phyloP scores from a whole-genome alignment of 371 early-diverging fungal species.

The Mortierella sp. region DNA sequence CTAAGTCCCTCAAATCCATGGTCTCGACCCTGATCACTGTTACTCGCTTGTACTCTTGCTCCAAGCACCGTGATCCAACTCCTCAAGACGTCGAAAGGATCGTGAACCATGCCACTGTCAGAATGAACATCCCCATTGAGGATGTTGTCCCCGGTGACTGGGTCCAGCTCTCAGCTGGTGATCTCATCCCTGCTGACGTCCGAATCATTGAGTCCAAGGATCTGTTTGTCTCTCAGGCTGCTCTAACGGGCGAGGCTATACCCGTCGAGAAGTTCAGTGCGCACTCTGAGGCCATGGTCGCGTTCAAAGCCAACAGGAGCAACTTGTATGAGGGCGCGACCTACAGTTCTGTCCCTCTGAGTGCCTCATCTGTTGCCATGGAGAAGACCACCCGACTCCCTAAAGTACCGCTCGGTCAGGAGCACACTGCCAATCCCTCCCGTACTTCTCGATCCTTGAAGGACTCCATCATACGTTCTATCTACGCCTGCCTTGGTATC shows the following conservation, averaged over 20 bases:
- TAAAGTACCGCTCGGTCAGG: not conserved
- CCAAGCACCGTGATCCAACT: slow-evolving; percentile 41
- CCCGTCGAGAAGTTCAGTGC: slow-evolving; percentile 56
- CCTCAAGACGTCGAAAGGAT: slow-evolving; percentile 37
- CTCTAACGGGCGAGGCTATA: slow-evolving; percentile 58
- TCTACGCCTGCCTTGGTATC: slow-evolving; percentile 37
- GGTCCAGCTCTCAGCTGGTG: slow-evolving; percentile 54
- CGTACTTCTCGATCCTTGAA: slow-evolving; percentile 7
- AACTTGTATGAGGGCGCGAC: slow-evolving; percentile 20
- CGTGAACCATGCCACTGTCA: slow-evolving; percentile 24
- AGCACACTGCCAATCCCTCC: not conserved
- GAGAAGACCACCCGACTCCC: not conserved
- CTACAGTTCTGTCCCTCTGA: slow-evolving; percentile 2
- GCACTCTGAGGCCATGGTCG: slow-evolving; percentile 26
- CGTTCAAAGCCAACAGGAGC: slow-evolving; percentile 1
- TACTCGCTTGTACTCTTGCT: slow-evolving; percentile 45
- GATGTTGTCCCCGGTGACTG: slow-evolving; percentile 59
- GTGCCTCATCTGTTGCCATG: slow-evolving; percentile 6
- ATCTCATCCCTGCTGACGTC: slow-evolving; percentile 55
- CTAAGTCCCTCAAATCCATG: slow-evolving; percentile 49
- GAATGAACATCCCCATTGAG: slow-evolving; percentile 42
- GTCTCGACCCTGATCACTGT: slow-evolving; percentile 52
- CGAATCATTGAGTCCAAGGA: slow-evolving; percentile 55
- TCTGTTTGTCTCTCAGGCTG: slow-evolving; percentile 56
- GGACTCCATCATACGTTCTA: slow-evolving; percentile 3